Percentiles rank a stretch among this genome's conserved stretches.
These are phyloP conservation scores for Termitomyces bulborhizus DNA, from an alignment of 768 basidiomycete species.

Conservation along the genomic window DNA sequence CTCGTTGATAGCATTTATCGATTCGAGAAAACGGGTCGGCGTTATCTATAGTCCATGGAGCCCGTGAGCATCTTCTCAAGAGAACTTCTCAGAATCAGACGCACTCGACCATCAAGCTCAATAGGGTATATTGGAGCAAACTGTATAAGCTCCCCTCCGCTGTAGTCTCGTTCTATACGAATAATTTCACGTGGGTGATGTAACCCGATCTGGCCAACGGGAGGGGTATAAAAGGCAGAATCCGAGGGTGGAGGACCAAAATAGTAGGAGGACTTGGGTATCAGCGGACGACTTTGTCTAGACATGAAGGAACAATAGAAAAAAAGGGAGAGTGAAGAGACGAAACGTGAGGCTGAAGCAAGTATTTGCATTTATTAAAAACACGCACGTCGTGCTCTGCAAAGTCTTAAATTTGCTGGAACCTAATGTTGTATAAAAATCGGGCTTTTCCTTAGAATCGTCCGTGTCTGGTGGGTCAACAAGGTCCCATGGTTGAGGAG, in stretches of 20 bases:
- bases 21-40: constrained; percentile 84
- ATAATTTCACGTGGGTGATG: constrained; percentile 92
- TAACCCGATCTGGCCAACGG: constrained; percentile 79
- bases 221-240: constrained; percentile 74
- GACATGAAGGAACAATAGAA: constrained; percentile 3
- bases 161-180: constrained; percentile 89
- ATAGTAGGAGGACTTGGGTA: constrained; percentile 81
- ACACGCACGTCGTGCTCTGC: constrained; percentile 37
- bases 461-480: constrained; percentile 42
- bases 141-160: constrained; percentile 83
- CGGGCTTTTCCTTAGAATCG: constrained; percentile 25
- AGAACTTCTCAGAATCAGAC: constrained; percentile 21
- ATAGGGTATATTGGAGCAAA: constrained; percentile 86
- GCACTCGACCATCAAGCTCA: constrained; percentile 88
- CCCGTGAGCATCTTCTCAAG: constrained; percentile 4
- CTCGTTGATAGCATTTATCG: constrained; percentile 88
- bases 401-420: constrained; percentile 38
- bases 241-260: constrained; percentile 74
- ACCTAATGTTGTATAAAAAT: constrained; percentile 37
- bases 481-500: constrained; percentile 66
- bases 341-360: constrained; percentile 6
- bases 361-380: constrained; percentile 10
- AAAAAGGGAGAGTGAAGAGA: not conserved
- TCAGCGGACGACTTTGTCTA: constrained; percentile 37
- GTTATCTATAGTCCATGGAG: constrained; percentile 54